phyloP scores from a whole-genome alignment of 805 yeast genomes.

The Candida lessepsii region DNA sequence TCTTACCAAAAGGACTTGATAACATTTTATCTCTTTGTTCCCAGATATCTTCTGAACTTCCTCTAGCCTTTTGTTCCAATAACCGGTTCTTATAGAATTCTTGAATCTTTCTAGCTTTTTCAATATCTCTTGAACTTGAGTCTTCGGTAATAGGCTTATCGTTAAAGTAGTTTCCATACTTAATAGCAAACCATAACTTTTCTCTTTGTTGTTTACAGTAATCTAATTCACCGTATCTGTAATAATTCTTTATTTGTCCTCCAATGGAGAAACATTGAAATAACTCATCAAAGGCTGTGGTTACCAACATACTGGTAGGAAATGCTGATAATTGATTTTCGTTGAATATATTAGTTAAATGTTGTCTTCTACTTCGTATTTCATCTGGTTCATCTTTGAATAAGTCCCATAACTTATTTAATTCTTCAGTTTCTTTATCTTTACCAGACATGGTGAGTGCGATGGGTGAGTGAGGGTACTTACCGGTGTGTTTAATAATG shows the following conservation, averaged over 20 bases:
- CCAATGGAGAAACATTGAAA: constrained; percentile 86
- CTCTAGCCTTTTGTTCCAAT: constrained; percentile 59
- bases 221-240: constrained; percentile 77
- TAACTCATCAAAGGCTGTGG: constrained; percentile 84
- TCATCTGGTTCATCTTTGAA: constrained; percentile 32
- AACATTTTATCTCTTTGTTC: constrained; percentile 39
- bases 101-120: constrained; percentile 57
- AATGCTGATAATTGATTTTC: constrained; percentile 22
- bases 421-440: constrained; percentile 24
- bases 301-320: constrained; percentile 37
- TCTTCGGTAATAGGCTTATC: constrained; percentile 18
- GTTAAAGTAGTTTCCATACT: constrained; percentile 40
- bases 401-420: constrained; percentile 28
- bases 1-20: constrained; percentile 33
- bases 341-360: constrained; percentile 20
- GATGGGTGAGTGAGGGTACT: neutral
- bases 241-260: constrained; percentile 82
- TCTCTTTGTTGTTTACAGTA: constrained; percentile 67
- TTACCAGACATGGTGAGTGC: constrained; percentile 7
- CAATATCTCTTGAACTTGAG: constrained; percentile 33
- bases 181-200: constrained; percentile 78
- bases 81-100: constrained; percentile 66
- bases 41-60: constrained; percentile 89
- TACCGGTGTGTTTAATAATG: too few species aligned
- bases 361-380: constrained; percentile 22